Evolutionary conservation across 2,329 filamentous ascomycete genomes (phyloP).

Genomic region (Botryotinia convoluta): DNA sequence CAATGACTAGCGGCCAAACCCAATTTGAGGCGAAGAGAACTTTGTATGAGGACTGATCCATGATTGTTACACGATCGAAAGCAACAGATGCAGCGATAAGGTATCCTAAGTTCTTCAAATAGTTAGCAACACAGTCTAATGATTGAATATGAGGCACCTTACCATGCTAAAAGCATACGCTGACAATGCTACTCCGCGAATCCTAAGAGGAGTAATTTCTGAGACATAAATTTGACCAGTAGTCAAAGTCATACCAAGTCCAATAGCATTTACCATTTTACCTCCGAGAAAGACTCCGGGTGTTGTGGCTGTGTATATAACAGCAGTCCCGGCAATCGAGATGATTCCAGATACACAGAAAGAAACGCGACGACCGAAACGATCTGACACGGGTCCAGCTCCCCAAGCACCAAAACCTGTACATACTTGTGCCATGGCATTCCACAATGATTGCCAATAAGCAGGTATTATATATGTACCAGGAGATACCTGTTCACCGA

Average conservation of each 20-base stretch:
- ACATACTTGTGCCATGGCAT: slow-evolving; percentile 8
- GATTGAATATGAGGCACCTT: background rate
- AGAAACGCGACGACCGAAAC: background rate
- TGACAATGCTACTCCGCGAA: slow-evolving; percentile 13
- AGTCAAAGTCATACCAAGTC: slow-evolving; percentile 8
- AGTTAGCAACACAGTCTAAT: background rate
- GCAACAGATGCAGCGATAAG: slow-evolving; percentile 13
- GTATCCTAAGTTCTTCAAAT: background rate
- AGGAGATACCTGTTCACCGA: background rate
- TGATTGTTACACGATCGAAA: slow-evolving; percentile 6
- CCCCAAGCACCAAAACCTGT: slow-evolving; percentile 13
- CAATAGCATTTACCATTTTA: background rate
- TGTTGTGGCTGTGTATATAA: background rate
- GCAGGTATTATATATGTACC: background rate
- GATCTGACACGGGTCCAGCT: slow-evolving; percentile 1
- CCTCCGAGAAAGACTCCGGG: background rate
- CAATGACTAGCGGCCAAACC: background rate
- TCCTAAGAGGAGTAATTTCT: slow-evolving; percentile 5
- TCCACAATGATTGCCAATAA: slow-evolving; percentile 10
- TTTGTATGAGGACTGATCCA: slow-evolving; percentile 11
- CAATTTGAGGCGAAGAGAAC: slow-evolving; percentile 4
- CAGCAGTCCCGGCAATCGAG: background rate
- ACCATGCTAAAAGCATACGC: slow-evolving; percentile 6
- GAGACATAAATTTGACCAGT: slow-evolving; percentile 10
- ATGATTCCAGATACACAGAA: background rate